These are phyloP conservation scores for Basipetospora sp. DNA, from an alignment of 2,329 filamentous ascomycete genomes.

Conservation along the genomic window DNA sequence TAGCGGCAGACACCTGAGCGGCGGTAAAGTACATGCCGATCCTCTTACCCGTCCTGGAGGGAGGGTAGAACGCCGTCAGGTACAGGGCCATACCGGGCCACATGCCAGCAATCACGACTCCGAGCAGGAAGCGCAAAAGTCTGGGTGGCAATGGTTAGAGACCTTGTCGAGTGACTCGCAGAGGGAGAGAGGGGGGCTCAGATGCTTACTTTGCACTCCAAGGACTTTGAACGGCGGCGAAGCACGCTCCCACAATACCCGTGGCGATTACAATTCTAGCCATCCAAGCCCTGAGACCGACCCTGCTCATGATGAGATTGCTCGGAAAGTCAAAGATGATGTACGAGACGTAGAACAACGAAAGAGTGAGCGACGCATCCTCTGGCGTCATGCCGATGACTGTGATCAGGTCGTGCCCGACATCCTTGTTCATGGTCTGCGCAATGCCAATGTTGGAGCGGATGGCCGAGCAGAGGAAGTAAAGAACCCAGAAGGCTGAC, in stretches of 20 bases:
- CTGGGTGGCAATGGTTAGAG: constrained; percentile 16
- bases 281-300: constrained; percentile 84
- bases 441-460: constrained; percentile 82
- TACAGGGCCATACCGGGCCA: constrained; percentile 95
- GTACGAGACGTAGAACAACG: constrained; percentile 84
- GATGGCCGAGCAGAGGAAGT: constrained; percentile 85
- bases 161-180: constrained; percentile 6
- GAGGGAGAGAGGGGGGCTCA: neutral
- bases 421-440: constrained; percentile 74
- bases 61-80: constrained; percentile 80
- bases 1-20: constrained; percentile 73
- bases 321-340: constrained; percentile 80
- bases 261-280: constrained; percentile 78
- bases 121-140: constrained; percentile 70
- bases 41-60: constrained; percentile 69
- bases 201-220: constrained; percentile 63
- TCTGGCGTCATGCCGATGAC: constrained; percentile 55
- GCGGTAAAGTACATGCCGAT: constrained; percentile 86
- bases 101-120: constrained; percentile 80
- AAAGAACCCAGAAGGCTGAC: constrained; percentile 70
- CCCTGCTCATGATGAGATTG: constrained; percentile 72
- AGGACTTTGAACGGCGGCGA: constrained; percentile 64
- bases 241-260: constrained; percentile 68
- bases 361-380: constrained; percentile 70
- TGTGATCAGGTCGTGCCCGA: constrained; percentile 59